Percentiles rank a stretch among this genome's conserved stretches.
Evolutionary conservation across 108 stramenopile genomes (phyloP).

Genomic region (Cyclotella sp.): DNA sequence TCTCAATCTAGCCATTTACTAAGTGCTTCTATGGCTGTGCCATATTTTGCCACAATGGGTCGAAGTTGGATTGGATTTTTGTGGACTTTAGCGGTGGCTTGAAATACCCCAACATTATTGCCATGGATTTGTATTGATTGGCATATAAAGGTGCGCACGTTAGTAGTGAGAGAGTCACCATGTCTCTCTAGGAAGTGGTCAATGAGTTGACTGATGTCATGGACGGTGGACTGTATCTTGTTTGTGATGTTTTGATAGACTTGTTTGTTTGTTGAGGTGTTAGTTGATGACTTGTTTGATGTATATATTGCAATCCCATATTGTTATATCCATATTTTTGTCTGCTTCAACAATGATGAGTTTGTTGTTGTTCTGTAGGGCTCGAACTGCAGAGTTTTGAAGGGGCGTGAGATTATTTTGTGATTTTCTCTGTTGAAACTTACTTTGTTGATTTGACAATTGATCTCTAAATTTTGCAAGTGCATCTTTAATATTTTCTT

Average conservation of each 20-base stretch:
- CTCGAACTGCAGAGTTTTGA: background rate
- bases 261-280: constrained; percentile 3
- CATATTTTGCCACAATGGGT: background rate
- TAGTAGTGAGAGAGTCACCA: background rate
- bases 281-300: background rate
- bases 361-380: background rate
- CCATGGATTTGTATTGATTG: background rate
- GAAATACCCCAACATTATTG: background rate
- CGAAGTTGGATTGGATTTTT: constrained; percentile 6
- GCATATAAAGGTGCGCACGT: background rate
- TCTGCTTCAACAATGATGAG: background rate
- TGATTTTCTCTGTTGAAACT: background rate
- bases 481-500: background rate
- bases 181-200: background rate
- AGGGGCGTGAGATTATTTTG: background rate
- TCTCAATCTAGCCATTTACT: constrained; percentile 12
- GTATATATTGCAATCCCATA: background rate
- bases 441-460: too few species aligned
- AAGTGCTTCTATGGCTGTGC: constrained; percentile 3
- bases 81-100: constrained; percentile 17
- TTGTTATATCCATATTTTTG: constrained; percentile 9
- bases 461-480: background rate
- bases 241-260: constrained; percentile 12
- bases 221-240: too few species aligned
- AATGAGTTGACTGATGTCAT: background rate